Evolutionary conservation across 192 early-diverging fungal genomes (phyloP).

Genomic region (Backusella circina): DNA sequence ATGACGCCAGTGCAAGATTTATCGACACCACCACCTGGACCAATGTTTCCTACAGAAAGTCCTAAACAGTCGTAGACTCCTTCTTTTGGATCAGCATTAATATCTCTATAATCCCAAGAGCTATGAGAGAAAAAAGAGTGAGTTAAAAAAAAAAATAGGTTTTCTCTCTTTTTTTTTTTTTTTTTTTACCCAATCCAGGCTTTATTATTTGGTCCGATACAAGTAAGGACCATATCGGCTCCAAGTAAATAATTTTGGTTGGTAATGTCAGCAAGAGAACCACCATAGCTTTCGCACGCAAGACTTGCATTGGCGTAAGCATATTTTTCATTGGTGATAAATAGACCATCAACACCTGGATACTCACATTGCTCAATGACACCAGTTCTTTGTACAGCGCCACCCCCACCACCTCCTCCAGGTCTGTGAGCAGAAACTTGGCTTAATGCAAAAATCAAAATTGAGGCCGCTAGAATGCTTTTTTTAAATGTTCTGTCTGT

Average conservation of each 20-base stretch:
- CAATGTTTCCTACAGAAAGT: neutral
- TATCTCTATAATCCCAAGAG: neutral
- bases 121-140: neutral
- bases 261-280: neutral
- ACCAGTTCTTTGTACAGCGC: neutral
- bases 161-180: neutral
- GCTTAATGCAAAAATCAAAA: neutral
- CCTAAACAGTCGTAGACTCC: neutral
- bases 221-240: neutral
- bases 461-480: neutral
- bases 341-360: neutral
- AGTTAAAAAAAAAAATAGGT: neutral
- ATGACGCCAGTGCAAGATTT: neutral
- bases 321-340: neutral
- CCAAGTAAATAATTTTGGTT: neutral
- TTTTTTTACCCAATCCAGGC: constrained; percentile 2
- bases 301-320: neutral
- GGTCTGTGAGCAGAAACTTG: neutral
- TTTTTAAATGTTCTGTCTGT: neutral
- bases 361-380: neutral
- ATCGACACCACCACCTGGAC: neutral
- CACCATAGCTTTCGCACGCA: neutral
- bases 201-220: neutral
- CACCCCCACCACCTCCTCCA: no score
- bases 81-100: neutral